Evolutionary conservation across 148 eudicot species (phyloP).

Genomic region (Vaccinium macrocarpon): DNA sequence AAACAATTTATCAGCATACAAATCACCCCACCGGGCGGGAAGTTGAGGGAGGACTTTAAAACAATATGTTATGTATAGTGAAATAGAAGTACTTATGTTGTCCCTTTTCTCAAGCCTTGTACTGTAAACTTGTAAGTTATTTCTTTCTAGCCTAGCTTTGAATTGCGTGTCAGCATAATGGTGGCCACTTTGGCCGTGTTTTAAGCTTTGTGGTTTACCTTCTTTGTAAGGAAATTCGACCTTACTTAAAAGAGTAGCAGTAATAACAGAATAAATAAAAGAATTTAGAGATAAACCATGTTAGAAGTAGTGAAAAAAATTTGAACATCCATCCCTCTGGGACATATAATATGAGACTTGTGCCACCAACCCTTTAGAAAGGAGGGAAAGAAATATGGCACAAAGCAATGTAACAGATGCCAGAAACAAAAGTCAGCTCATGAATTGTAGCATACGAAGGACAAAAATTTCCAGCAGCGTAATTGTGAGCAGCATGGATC

Average conservation of each 20-base stretch:
- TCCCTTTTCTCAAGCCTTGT: background rate
- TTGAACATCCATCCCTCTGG: background rate
- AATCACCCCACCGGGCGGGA: background rate
- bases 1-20: background rate
- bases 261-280: background rate
- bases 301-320: background rate
- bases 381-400: background rate
- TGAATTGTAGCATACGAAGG: background rate
- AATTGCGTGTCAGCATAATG: background rate
- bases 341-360: background rate
- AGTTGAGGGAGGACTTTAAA: too few relatives aligned
- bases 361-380: background rate
- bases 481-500: background rate
- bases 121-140: background rate
- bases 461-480: background rate
- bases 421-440: constrained; percentile 3
- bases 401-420: background rate
- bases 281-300: background rate
- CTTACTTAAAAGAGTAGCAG: background rate
- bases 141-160: constrained; percentile 2
- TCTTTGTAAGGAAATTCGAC: background rate
- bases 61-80: background rate
- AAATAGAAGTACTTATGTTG: background rate
- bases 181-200: background rate
- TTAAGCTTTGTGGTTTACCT: background rate